A percentile compares a stretch with the other conserved stretches of the same genome.
phyloP scores from a whole-genome alignment of 345 rosid genomes.

The Brassica carinata region DNA sequence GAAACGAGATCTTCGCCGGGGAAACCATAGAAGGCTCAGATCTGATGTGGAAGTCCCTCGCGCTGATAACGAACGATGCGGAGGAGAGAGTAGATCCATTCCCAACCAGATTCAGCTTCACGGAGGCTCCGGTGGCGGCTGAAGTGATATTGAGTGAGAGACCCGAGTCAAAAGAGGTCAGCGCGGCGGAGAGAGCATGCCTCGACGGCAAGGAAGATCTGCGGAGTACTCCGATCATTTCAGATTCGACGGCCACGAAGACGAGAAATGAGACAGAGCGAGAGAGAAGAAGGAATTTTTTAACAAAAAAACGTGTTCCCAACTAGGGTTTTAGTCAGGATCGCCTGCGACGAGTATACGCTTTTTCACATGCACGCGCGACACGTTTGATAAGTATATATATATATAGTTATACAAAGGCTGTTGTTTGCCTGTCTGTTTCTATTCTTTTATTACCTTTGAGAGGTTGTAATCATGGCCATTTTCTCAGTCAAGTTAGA shows the following conservation, averaged over 20 bases:
- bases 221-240: conserved; percentile 38
- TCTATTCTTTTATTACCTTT: background rate
- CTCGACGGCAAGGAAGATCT: conserved; percentile 25
- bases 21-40: conserved; percentile 39
- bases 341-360: conserved; percentile 11
- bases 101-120: background rate
- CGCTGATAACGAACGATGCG: background rate
- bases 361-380: background rate
- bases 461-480: background rate
- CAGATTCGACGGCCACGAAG: conserved; percentile 2
- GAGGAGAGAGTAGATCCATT: conserved; percentile 14
- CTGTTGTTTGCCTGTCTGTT: background rate
- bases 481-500: background rate
- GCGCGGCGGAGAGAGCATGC: conserved; percentile 12
- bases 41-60: conserved; percentile 48
- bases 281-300: background rate
- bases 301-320: background rate
- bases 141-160: conserved; percentile 18
- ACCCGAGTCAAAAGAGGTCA: background rate
- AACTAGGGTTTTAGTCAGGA: conserved; percentile 25
- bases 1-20: conserved; percentile 51
- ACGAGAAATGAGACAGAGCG: background rate
- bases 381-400: background rate
- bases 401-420: background rate
- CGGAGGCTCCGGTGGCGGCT: conserved; percentile 19